Conservation (phyloP, 2,329 filamentous ascomycete species). For the Penicillium sp. region DNA sequence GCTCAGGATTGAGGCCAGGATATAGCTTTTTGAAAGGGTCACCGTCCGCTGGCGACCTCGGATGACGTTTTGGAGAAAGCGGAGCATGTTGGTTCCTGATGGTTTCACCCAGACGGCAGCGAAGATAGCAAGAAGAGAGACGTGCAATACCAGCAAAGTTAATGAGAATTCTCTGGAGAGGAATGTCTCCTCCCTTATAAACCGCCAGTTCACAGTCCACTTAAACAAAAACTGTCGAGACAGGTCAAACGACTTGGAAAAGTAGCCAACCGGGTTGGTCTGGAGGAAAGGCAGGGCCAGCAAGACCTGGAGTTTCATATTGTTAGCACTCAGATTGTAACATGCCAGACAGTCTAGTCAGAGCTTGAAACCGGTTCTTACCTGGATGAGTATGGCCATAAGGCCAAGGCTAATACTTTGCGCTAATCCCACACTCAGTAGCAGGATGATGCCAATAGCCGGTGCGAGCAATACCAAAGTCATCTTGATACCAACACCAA, state of each 20-base stretch:
- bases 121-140: conserved; percentile 62
- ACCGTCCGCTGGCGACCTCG: conserved; percentile 53
- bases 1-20: conserved; percentile 70
- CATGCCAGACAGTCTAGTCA: too few species aligned
- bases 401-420: conserved; percentile 63
- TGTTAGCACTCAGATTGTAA: background rate
- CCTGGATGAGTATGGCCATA: conserved; percentile 73
- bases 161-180: conserved; percentile 66
- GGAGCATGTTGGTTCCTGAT: conserved; percentile 54
- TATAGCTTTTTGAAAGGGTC: conserved; percentile 64
- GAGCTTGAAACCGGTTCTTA: conserved; percentile 39
- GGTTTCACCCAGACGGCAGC: conserved; percentile 68
- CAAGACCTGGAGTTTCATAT: conserved; percentile 41
- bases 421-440: conserved; percentile 65
- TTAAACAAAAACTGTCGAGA: conserved; percentile 89
- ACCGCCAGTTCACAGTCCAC: conserved; percentile 99
- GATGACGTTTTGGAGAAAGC: conserved; percentile 51
- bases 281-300: conserved; percentile 63
- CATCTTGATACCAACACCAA: conserved; percentile 93
- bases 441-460: conserved; percentile 69
- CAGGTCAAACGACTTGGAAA: conserved; percentile 82
- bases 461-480: conserved; percentile 77
- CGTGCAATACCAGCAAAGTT: conserved; percentile 62
- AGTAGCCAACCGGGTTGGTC: conserved; percentile 64
- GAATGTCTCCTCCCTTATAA: conserved; percentile 79